Evolutionary conservation across 805 yeast species (phyloP).

Genomic region (Candida multigemmis): DNA sequence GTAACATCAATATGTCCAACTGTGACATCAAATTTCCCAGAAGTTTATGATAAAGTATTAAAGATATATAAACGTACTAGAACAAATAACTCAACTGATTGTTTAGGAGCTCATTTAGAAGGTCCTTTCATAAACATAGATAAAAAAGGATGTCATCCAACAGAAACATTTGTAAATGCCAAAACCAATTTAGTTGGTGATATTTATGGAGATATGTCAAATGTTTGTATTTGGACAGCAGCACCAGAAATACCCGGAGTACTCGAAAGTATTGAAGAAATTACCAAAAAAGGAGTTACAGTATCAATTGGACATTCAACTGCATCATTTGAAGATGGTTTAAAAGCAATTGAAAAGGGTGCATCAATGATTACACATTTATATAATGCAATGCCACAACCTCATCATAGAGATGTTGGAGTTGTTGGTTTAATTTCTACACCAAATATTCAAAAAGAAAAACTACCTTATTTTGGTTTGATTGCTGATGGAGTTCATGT

Average conservation of each 20-base stretch:
- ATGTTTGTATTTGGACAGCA: slow-evolving; percentile 37
- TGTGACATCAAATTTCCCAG: slow-evolving; percentile 41
- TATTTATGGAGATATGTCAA: slow-evolving; percentile 28
- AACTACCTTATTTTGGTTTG: slow-evolving; percentile 41
- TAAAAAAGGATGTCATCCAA: slow-evolving; percentile 45
- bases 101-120: slow-evolving; percentile 51
- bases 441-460: slow-evolving; percentile 12
- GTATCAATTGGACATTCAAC: slow-evolving; percentile 42
- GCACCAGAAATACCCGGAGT: slow-evolving; percentile 46
- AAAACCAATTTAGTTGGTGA: slow-evolving; percentile 13
- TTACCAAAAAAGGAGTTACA: slow-evolving; percentile 21
- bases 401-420: slow-evolving; percentile 52
- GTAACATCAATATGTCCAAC: slow-evolving; percentile 52
- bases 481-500: slow-evolving; percentile 55
- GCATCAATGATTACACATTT: slow-evolving; percentile 55
- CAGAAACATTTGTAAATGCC: slow-evolving; percentile 33
- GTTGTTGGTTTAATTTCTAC: slow-evolving; percentile 39
- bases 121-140: slow-evolving; percentile 46
- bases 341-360: slow-evolving; percentile 40
- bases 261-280: slow-evolving; percentile 29
- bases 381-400: slow-evolving; percentile 56
- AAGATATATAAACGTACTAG: slow-evolving; percentile 32
- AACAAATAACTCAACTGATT: slow-evolving; percentile 24
- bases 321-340: slow-evolving; percentile 27
- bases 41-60: slow-evolving; percentile 38